These are phyloP conservation scores for Leptographium lundbergii DNA, from an alignment of 2,329 filamentous ascomycete genomes.

Conservation along the genomic window DNA sequence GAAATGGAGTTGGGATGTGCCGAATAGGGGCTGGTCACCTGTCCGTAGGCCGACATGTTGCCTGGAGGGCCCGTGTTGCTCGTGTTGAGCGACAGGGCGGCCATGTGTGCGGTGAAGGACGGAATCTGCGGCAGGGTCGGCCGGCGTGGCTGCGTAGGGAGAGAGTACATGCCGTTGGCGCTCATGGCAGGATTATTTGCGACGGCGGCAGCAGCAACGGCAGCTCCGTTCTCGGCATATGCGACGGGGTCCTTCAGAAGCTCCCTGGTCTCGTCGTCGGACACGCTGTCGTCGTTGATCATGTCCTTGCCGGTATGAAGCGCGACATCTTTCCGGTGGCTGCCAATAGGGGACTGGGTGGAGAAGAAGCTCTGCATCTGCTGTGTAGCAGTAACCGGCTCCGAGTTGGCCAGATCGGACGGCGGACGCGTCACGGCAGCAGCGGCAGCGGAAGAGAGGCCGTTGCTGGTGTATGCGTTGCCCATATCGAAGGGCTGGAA, in stretches of 20 bases:
- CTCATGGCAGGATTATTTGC: not conserved
- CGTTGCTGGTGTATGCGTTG: conserved; percentile 40
- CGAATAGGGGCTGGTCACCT: conserved; percentile 24
- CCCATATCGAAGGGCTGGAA: conserved; percentile 48
- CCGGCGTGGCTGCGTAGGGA: conserved; percentile 31
- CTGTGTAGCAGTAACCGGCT: conserved; percentile 26
- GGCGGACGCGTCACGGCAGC: conserved; percentile 15
- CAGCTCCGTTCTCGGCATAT: conserved; percentile 59
- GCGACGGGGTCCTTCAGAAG: conserved; percentile 61
- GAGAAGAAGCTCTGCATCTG: conserved; percentile 53
- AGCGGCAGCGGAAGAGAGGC: conserved; percentile 10
- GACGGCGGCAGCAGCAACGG: not conserved
- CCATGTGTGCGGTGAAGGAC: conserved; percentile 46
- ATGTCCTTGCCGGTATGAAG: conserved; percentile 56
- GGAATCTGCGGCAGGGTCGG: conserved; percentile 56
- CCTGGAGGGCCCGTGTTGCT: conserved; percentile 24
- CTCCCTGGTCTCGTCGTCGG: conserved; percentile 59
- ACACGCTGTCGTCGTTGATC: conserved; percentile 55
- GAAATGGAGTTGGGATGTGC: conserved; percentile 39
- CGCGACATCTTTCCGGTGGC: conserved; percentile 49
- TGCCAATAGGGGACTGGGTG: conserved; percentile 60
- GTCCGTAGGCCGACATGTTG: conserved; percentile 34
- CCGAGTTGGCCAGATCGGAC: conserved; percentile 44
- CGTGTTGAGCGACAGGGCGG: conserved; percentile 59
- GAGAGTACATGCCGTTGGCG: conserved; percentile 13